Base-by-base conservation (phyloP, 805 yeast genomes). In the Suhomyces kilbournensis region DNA sequence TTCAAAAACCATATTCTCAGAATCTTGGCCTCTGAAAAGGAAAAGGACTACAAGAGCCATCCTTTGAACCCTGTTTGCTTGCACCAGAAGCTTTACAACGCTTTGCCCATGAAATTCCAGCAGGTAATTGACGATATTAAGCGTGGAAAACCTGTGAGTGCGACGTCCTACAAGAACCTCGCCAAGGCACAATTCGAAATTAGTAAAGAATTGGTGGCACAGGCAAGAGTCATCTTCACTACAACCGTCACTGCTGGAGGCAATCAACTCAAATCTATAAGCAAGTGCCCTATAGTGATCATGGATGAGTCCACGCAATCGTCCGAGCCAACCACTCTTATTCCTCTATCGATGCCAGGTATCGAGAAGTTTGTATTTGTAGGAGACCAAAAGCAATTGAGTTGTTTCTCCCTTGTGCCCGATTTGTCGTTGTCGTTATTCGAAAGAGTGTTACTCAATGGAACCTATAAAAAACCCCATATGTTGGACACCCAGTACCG, bases 271-370 rank as follows among this genome's bases (percentile, higher is more conserved):
- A 84, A 83, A 58, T 72, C 78, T 12, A 70, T 85, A 8, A 71
- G 75, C 38, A 78, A 75, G 56, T 65, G 79, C 56, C 90, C 90
- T 1, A 84, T 84, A 2, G 87, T 86, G 5, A 85, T 86, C 30
- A 83, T 86, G 87, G 92, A 86, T 70, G 92, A 86, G 68, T 80
- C 89, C 3, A 86, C 91, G 0, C 91, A 86, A 59, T 84, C 91
- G 0, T 82, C 90, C 0, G 93, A 86, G 57, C 87, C 90, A 6
- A 74, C 83, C 1, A 82, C 90, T 0, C 71, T 86, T 56, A 86
- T 86, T 51, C 91, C 92, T 9, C 69, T 86, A 54, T 83, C 88
- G 6, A 79, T 85, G 75, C 79, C 83, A 3, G 88, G 87, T 14
- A 83, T 85, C 48, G 80, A 80, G 49, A 84, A 81, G 59, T 82